Conservation (phyloP, 2,329 filamentous ascomycete genomes). For the Fonsecaea pugnacius region DNA sequence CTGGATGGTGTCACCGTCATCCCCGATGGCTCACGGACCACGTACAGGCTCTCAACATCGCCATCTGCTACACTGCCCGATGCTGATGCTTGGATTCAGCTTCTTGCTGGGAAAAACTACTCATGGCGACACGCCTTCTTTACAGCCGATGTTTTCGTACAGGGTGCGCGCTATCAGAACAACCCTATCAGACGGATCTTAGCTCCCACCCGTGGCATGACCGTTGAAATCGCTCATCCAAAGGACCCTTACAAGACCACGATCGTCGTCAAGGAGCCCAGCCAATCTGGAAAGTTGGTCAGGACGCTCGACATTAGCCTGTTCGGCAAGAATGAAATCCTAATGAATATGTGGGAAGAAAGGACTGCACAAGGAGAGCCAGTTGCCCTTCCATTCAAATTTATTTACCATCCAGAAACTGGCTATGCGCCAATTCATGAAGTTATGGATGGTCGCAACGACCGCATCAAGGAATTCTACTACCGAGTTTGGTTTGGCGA, state of each 20-base stretch:
- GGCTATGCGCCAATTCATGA: constrained; percentile 98
- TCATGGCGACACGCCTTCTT: constrained; percentile 97
- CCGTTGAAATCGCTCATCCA: constrained; percentile 83
- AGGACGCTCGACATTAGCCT: constrained; percentile 87
- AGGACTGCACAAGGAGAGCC: constrained; percentile 82
- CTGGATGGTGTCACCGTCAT: constrained; percentile 81
- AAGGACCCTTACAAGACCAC: constrained; percentile 81
- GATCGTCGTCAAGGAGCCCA: constrained; percentile 85
- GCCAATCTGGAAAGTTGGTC: constrained; percentile 80
- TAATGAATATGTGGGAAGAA: constrained; percentile 89
- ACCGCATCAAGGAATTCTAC: constrained; percentile 99
- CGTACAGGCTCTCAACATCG: constrained; percentile 79
- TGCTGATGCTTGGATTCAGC: constrained; percentile 80
- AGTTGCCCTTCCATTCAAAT: constrained; percentile 81
- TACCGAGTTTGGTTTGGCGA: constrained; percentile 97
- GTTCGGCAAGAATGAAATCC: constrained; percentile 75
- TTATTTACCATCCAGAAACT: constrained; percentile 91
- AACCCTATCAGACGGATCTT: constrained; percentile 95
- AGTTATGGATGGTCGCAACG: constrained; percentile 93
- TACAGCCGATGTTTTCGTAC: constrained; percentile 88
- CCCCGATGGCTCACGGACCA: constrained; percentile 77
- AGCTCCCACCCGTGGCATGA: constrained; percentile 79
- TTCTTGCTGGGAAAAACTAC: constrained; percentile 81
- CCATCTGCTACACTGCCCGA: constrained; percentile 76
- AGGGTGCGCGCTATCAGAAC: constrained; percentile 95